phyloP scores from a whole-genome alignment of 192 early-diverging fungal genomes.

The Gryganskiella cystojenkinii region DNA sequence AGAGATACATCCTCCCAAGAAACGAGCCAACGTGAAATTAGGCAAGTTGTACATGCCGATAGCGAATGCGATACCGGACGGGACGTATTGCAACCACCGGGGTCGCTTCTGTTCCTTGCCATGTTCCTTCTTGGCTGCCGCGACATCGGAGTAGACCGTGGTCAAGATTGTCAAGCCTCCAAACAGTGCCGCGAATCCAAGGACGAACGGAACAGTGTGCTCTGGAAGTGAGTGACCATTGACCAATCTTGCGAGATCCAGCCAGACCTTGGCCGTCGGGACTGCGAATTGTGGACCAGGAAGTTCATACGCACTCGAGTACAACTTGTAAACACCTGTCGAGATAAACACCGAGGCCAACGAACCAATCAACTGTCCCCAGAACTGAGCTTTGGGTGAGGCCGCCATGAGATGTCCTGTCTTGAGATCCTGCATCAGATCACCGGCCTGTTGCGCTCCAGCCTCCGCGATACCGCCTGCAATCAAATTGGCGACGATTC shows the following conservation, averaged over 20 bases:
- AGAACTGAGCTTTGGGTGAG: slow-evolving; percentile 86
- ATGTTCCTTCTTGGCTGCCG: slow-evolving; percentile 18
- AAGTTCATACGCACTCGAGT: slow-evolving; percentile 75
- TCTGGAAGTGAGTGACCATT: slow-evolving; percentile 79
- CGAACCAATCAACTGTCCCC: slow-evolving; percentile 84
- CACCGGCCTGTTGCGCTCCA: slow-evolving; percentile 56
- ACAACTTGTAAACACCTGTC: slow-evolving; percentile 75
- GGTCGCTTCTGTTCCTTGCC: slow-evolving; percentile 24
- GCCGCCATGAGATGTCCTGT: slow-evolving; percentile 87
- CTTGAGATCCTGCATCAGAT: slow-evolving; percentile 84
- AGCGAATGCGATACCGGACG: slow-evolving; percentile 82
- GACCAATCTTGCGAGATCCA: slow-evolving; percentile 81
- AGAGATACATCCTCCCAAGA: slow-evolving; percentile 67
- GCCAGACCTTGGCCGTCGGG: slow-evolving; percentile 82
- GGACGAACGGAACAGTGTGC: slow-evolving; percentile 68
- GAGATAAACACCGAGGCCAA: slow-evolving; percentile 76
- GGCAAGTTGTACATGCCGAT: slow-evolving; percentile 86
- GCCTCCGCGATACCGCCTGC: slow-evolving; percentile 84
- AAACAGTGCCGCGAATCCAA: slow-evolving; percentile 67
- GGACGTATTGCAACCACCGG: slow-evolving; percentile 63
- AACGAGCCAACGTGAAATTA: slow-evolving; percentile 77
- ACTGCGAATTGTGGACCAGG: slow-evolving; percentile 76
- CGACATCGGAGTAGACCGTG: slow-evolving; percentile 43
- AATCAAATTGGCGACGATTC: slow-evolving; percentile 78
- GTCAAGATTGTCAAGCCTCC: slow-evolving; percentile 54